Percentiles rank a stretch among this genome's conserved stretches.
Conservation (phyloP, 495 filamentous ascomycete genomes). For the Sphaerosporella brunnea region DNA sequence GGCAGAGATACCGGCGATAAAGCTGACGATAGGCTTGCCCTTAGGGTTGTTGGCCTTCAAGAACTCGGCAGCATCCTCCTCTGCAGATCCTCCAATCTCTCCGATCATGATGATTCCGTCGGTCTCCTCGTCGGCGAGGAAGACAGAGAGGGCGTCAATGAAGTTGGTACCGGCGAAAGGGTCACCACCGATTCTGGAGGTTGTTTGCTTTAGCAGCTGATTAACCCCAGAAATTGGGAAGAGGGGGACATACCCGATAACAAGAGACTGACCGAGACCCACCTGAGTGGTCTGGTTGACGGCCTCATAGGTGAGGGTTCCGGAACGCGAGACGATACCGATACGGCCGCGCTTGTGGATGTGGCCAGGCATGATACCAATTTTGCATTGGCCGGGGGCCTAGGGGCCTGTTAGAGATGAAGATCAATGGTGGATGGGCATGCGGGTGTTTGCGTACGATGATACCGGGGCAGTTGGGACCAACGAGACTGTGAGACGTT, state of each 20-base stretch:
- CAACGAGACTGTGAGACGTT: constrained; percentile 41
- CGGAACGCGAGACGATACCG: constrained; percentile 94
- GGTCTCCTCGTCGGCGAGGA: constrained; percentile 88
- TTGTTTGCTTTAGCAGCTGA: not conserved
- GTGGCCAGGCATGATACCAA: constrained; percentile 99
- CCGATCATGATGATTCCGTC: constrained; percentile 99
- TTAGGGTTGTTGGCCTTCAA: constrained; percentile 72
- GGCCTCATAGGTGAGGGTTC: constrained; percentile 96
- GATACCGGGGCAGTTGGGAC: constrained; percentile 97
- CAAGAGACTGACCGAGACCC: constrained; percentile 90
- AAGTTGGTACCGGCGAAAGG: constrained; percentile 99
- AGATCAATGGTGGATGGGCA: constrained; percentile 32
- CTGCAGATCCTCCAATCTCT: constrained; percentile 92
- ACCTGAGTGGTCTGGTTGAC: constrained; percentile 98
- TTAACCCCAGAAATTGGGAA: not conserved
- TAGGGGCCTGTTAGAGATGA: constrained; percentile 23
- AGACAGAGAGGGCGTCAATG: constrained; percentile 95
- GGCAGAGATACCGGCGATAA: constrained; percentile 96
- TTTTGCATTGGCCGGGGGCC: constrained; percentile 88
- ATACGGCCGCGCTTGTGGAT: constrained; percentile 99
- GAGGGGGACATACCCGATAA: constrained; percentile 39
- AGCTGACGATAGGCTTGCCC: constrained; percentile 92
- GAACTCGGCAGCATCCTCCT: constrained; percentile 96
- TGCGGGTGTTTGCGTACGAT: constrained; percentile 42
- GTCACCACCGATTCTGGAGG: constrained; percentile 70